Conservation (phyloP, 495 filamentous ascomycete genomes). For the Filosporella fistucella region DNA sequence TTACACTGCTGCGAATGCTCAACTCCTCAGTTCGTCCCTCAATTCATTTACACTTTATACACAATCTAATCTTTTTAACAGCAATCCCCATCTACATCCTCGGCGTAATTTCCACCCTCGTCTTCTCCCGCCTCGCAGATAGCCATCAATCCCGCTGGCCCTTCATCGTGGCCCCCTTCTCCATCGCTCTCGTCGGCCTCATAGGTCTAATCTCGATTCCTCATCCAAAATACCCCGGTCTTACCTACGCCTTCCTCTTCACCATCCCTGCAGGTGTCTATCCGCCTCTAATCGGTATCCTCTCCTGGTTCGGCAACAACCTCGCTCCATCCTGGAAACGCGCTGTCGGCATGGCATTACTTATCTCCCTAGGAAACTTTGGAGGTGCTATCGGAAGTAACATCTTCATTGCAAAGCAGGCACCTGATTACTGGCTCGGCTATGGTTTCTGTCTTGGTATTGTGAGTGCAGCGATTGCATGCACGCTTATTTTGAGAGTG, state of each 20-base stretch:
- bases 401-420: slow-evolving; percentile 39
- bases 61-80: too few relatives aligned
- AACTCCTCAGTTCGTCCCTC: too few relatives aligned
- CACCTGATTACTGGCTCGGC: slow-evolving; percentile 44
- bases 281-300: slow-evolving; percentile 29
- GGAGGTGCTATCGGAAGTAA: slow-evolving; percentile 51
- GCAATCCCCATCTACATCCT: slow-evolving; percentile 50
- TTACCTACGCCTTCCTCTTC: slow-evolving; percentile 34
- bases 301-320: slow-evolving; percentile 40
- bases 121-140: slow-evolving; percentile 35
- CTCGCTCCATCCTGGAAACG: slow-evolving; percentile 60
- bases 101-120: slow-evolving; percentile 36
- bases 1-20: slow-evolving; percentile 43
- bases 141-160: slow-evolving; percentile 33
- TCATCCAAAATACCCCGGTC: slow-evolving; percentile 4
- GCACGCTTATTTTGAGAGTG: slow-evolving; percentile 22
- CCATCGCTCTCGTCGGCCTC: slow-evolving; percentile 41
- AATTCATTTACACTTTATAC: too few relatives aligned
- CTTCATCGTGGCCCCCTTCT: slow-evolving; percentile 41
- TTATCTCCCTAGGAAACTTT: slow-evolving; percentile 51
- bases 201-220: slow-evolving; percentile 20
- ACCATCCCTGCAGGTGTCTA: slow-evolving; percentile 30
- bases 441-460: slow-evolving; percentile 16
- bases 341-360: slow-evolving; percentile 47
- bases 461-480: background rate